Evolutionary conservation across 495 filamentous ascomycete genomes (phyloP).

Genomic region (Penicillium waksmanii): DNA sequence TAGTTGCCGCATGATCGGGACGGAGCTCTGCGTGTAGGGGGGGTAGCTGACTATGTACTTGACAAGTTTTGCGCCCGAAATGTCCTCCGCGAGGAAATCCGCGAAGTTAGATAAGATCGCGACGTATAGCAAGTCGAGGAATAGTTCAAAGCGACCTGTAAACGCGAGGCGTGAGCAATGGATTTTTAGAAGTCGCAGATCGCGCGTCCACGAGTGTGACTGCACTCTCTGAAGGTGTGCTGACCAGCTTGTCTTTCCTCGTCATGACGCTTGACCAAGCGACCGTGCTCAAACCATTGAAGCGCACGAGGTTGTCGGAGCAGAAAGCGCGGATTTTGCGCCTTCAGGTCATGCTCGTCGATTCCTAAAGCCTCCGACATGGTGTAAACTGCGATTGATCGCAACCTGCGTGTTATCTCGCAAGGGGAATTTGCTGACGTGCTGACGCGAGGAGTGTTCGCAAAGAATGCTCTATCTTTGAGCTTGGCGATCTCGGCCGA

Average conservation of each 20-base stretch:
- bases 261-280: constrained; percentile 39
- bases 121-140: constrained; percentile 54
- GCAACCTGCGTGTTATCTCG: neutral
- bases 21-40: neutral
- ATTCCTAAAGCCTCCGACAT: constrained; percentile 14
- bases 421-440: neutral
- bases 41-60: constrained; percentile 39
- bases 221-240: neutral
- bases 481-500: constrained; percentile 2
- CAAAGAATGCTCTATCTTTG: neutral
- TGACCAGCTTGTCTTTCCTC: constrained; percentile 41
- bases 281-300: constrained; percentile 45
- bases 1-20: neutral
- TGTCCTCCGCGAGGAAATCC: constrained; percentile 47
- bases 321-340: constrained; percentile 32
- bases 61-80: constrained; percentile 49
- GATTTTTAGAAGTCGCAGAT: neutral
- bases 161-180: neutral
- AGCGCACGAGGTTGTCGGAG: constrained; percentile 43
- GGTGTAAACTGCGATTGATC: neutral
- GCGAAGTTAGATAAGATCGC: constrained; percentile 50
- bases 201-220: neutral
- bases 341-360: constrained; percentile 18
- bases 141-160: constrained; percentile 50
- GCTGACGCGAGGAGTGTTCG: constrained; percentile 2